Percentiles rank a stretch among this genome's conserved stretches.
phyloP scores from a whole-genome alignment of 768 basidiomycete genomes.

The Amanita exitialis region DNA sequence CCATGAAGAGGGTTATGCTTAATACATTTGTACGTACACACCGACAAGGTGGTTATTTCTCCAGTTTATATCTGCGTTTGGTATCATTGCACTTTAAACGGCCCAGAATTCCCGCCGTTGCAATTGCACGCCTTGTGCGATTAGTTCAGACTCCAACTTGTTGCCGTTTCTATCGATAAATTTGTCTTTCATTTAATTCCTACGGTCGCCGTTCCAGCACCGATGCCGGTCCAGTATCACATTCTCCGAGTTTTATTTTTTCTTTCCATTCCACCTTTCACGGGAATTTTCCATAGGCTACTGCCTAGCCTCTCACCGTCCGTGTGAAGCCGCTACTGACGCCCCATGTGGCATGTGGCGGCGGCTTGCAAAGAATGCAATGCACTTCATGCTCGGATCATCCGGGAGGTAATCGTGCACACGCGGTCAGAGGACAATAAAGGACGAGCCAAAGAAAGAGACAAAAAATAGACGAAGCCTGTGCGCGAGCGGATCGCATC shows the following conservation, averaged over 20 bases:
- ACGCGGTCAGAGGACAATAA: neutral
- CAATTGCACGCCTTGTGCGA: neutral
- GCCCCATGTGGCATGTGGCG: conserved; percentile 1
- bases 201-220: neutral
- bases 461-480: neutral
- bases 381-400: conserved; percentile 7
- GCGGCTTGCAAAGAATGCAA: neutral
- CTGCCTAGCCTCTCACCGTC: neutral
- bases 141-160: neutral
- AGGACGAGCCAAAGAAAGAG: neutral
- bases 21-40: conserved; percentile 5
- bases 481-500: conserved; percentile 4
- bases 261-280: neutral
- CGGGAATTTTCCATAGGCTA: neutral
- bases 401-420: neutral
- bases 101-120: neutral
- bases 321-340: neutral
- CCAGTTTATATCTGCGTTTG: conserved; percentile 3
- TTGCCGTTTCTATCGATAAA: neutral
- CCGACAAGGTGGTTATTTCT: conserved; percentile 4
- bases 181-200: neutral
- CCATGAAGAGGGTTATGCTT: conserved; percentile 3
- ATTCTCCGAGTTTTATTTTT: neutral
- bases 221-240: neutral
- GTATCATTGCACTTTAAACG: conserved; percentile 8